Conservation (phyloP, 2,329 filamentous ascomycete genomes). For the Fusarium sp. region DNA sequence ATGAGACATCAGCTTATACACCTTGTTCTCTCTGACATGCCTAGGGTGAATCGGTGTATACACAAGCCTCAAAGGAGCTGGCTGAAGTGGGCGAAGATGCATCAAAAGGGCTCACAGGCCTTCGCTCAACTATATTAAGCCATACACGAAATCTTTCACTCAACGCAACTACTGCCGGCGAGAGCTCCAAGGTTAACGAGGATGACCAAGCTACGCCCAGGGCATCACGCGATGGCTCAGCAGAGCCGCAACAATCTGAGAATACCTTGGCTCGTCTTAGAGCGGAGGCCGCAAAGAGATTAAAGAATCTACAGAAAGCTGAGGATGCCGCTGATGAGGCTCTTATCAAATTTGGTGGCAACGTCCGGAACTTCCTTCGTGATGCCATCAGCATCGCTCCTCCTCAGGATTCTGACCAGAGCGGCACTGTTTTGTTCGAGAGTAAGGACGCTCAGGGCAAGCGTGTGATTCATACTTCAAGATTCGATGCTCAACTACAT, state of each 20-base stretch:
- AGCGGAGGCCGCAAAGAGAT: conserved; percentile 82
- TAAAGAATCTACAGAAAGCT: conserved; percentile 91
- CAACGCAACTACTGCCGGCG: conserved; percentile 58
- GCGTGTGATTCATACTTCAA: conserved; percentile 92
- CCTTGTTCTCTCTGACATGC: conserved; percentile 31
- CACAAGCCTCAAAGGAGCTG: conserved; percentile 88
- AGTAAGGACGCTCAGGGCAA: conserved; percentile 92
- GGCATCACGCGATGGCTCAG: conserved; percentile 56
- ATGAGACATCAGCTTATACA: conserved; percentile 47
- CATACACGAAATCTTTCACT: conserved; percentile 83
- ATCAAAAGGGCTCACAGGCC: conserved; percentile 81
- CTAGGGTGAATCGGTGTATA: conserved; percentile 85
- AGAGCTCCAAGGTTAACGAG: conserved; percentile 52
- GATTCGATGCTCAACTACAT: conserved; percentile 95
- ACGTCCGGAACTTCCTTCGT: conserved; percentile 88
- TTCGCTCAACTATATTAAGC: conserved; percentile 77
- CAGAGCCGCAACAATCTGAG: conserved; percentile 65
- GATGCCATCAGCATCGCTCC: conserved; percentile 93
- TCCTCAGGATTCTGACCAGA: conserved; percentile 69
- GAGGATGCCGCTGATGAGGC: conserved; percentile 98
- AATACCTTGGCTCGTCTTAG: conserved; percentile 83
- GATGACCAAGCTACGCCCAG: conserved; percentile 65
- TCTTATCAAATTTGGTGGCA: conserved; percentile 89
- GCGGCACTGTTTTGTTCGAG: conserved; percentile 86
- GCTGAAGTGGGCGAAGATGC: conserved; percentile 85